phyloP scores from a whole-genome alignment of 805 yeast genomes.

The Cyberlindnera saturnus region DNA sequence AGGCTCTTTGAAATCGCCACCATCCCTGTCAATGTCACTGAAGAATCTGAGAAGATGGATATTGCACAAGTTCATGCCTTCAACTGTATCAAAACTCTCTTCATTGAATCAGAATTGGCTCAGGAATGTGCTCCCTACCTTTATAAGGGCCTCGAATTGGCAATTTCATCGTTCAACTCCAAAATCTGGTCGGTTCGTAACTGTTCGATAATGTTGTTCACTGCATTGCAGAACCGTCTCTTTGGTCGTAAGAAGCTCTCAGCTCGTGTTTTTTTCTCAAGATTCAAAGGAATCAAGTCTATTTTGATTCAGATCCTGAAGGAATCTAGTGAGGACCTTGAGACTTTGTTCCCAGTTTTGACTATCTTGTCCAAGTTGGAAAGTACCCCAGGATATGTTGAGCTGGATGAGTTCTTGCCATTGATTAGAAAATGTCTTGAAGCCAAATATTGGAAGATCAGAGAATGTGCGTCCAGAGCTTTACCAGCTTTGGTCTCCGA shows the following conservation, averaged over 20 bases:
- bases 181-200: slow-evolving; percentile 82
- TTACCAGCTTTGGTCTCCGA: slow-evolving; percentile 44
- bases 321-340: slow-evolving; percentile 36
- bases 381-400: slow-evolving; percentile 49
- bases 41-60: slow-evolving; percentile 52
- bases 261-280: slow-evolving; percentile 67
- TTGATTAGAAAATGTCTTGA: slow-evolving; percentile 43
- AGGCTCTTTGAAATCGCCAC: slow-evolving; percentile 50
- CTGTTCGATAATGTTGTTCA: slow-evolving; percentile 89
- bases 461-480: slow-evolving; percentile 82
- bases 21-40: slow-evolving; percentile 38
- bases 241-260: slow-evolving; percentile 58
- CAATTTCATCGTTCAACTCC: slow-evolving; percentile 59
- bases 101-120: slow-evolving; percentile 65
- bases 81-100: slow-evolving; percentile 72
- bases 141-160: slow-evolving; percentile 51
- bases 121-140: slow-evolving; percentile 43
- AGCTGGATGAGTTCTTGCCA: slow-evolving; percentile 45
- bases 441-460: slow-evolving; percentile 67
- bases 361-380: slow-evolving; percentile 67
- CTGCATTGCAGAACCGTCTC: slow-evolving; percentile 72
- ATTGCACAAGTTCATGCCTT: slow-evolving; percentile 93
- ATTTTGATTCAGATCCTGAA: slow-evolving; percentile 41
- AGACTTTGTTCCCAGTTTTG: slow-evolving; percentile 68
- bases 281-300: slow-evolving; percentile 46